Percentiles rank a stretch among this genome's conserved stretches.
Conservation (phyloP, 345 rosid genomes). For the Aquilaria sinensis region DNA sequence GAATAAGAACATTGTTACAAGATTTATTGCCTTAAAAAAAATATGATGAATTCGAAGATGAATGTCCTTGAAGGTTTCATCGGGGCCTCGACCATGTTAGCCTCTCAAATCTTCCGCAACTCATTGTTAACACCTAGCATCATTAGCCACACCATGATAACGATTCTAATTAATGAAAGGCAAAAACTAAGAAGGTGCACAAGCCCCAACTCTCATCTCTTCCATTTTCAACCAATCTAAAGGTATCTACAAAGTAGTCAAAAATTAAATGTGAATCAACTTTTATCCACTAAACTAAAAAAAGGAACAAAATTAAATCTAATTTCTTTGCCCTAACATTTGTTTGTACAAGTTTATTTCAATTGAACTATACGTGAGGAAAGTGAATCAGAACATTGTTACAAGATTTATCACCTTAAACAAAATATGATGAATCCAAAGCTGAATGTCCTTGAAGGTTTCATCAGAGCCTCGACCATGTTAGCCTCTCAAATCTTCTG, state of each 20-base stretch:
- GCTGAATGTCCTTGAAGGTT: conserved; percentile 66
- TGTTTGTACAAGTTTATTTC: no score
- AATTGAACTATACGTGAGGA: no score
- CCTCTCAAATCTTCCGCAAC: conserved; percentile 49
- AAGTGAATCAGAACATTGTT: neutral
- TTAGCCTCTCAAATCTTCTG: conserved; percentile 47
- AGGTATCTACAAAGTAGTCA: conserved; percentile 48
- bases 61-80: conserved; percentile 65
- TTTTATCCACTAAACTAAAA: neutral
- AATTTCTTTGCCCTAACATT: no score
- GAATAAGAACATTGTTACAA: neutral
- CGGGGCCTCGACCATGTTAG: conserved; percentile 68
- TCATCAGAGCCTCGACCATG: conserved; percentile 75
- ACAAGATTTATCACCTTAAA: conserved; percentile 49
- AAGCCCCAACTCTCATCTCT: conserved; percentile 42
- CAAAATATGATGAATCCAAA: conserved; percentile 68
- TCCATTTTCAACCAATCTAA: conserved; percentile 51
- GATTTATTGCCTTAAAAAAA: conserved; percentile 58
- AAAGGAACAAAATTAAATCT: no score
- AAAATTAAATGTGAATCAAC: conserved; percentile 6
- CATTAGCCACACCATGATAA: no score
- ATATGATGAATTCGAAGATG: conserved; percentile 79
- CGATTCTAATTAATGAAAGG: conserved; percentile 6
- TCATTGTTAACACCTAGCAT: conserved; percentile 41
- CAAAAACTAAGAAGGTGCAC: neutral